Conservation (phyloP, 2,329 filamentous ascomycete genomes). For the Alternaria ventricosa region DNA sequence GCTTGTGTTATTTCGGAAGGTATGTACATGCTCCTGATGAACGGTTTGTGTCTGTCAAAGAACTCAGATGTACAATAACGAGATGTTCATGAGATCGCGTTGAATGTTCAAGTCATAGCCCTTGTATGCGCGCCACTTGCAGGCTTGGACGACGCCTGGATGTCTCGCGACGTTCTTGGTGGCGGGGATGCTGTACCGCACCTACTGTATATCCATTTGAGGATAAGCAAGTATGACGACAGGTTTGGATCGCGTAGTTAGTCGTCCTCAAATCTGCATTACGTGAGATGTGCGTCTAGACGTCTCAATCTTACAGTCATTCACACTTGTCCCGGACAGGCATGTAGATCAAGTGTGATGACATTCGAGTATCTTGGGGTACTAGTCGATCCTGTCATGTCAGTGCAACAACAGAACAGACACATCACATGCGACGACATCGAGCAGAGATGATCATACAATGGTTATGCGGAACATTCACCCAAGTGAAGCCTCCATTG, state of each 20-base stretch:
- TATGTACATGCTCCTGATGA: background rate
- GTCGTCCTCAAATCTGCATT: background rate
- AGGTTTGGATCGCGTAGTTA: background rate
- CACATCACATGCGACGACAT: slow-evolving; percentile 30
- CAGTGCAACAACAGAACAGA: slow-evolving; percentile 14
- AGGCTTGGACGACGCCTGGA: background rate
- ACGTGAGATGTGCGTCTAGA: background rate
- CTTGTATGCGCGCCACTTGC: background rate
- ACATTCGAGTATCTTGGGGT: background rate
- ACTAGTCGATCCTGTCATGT: background rate
- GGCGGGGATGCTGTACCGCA: background rate
- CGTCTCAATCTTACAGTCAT: background rate
- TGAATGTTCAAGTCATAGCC: background rate
- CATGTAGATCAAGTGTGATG: slow-evolving; percentile 3
- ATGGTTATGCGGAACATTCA: slow-evolving; percentile 66
- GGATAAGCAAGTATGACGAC: background rate
- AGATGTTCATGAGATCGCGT: background rate
- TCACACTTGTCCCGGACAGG: background rate
- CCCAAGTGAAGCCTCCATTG: slow-evolving; percentile 66
- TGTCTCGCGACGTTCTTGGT: background rate
- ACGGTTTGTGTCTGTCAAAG: background rate
- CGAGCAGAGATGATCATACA: slow-evolving; percentile 51
- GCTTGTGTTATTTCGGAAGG: background rate
- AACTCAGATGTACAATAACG: background rate
- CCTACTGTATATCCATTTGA: background rate